phyloP scores from a whole-genome alignment of 805 yeast genomes.

The Monosporozyma yasuniensis region DNA sequence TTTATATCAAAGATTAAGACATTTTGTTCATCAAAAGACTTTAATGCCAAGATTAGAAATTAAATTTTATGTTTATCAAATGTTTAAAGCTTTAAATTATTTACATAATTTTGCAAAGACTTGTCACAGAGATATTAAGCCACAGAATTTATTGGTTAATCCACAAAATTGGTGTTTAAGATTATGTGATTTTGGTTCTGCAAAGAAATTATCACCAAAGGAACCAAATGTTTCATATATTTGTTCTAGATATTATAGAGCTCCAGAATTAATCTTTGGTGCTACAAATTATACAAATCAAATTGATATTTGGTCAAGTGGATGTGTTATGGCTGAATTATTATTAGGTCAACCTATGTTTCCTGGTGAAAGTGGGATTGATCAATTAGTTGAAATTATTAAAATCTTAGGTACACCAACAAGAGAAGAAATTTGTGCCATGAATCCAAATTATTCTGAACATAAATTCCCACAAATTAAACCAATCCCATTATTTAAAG shows the following conservation, averaged over 20 bases:
- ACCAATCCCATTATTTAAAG: slow-evolving; percentile 62
- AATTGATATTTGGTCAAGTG: slow-evolving; percentile 96
- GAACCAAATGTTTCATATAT: slow-evolving; percentile 96
- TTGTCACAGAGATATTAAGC: slow-evolving; percentile 94
- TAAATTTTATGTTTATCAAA: slow-evolving; percentile 72
- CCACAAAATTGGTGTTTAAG: slow-evolving; percentile 78
- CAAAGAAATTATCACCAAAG: slow-evolving; percentile 77
- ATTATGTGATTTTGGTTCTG: slow-evolving; percentile 94
- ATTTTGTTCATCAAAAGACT: slow-evolving; percentile 62
- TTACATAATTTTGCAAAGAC: slow-evolving; percentile 64
- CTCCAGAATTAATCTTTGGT: slow-evolving; percentile 96
- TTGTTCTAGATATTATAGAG: slow-evolving; percentile 93
- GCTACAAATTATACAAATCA: slow-evolving; percentile 94
- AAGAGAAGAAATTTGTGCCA: slow-evolving; percentile 79
- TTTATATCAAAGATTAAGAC: slow-evolving; percentile 80
- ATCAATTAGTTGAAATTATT: slow-evolving; percentile 92
- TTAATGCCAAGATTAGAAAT: slow-evolving; percentile 87
- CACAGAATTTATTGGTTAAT: slow-evolving; percentile 80
- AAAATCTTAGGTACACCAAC: slow-evolving; percentile 94
- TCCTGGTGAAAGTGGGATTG: slow-evolving; percentile 97
- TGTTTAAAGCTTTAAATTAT: slow-evolving; percentile 69
- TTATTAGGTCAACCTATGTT: slow-evolving; percentile 92
- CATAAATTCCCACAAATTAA: slow-evolving; percentile 87
- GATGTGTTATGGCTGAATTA: slow-evolving; percentile 96
- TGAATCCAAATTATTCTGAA: slow-evolving; percentile 97